Evolutionary conservation across 805 yeast genomes (phyloP), one percentile per base, ranked within the genome.

Genomic region (Lachancea meyersii): DNA sequence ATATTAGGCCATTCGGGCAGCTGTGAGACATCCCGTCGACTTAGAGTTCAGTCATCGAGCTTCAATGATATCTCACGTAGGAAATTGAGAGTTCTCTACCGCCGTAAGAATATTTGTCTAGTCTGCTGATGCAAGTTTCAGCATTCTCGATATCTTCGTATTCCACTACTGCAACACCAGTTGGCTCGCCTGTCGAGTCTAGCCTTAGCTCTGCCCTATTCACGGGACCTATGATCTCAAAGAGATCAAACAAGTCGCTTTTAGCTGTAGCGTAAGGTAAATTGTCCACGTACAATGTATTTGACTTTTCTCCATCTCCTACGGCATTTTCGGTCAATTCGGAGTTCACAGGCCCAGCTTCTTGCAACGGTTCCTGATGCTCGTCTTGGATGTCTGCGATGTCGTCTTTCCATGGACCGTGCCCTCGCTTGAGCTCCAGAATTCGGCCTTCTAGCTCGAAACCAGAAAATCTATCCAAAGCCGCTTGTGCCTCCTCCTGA

Each of bases 181-280:
- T 71, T 13, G 39, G 39, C 17, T 26, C 39, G 6, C 39, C 39
- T 56, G 80, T 74, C 30, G 91, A 91, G 28, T 66, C 64, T 3
- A 70, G 59, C 60, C 80, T 86, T 47, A 91, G 71, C 61, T 86
- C 95, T 17, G 96, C 96, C 33, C 73, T 73, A 31, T 64, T 69
- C 14, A 91, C 86, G 38, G 75, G 68, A 18, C 96, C 95, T 42
- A 88, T 77, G 28, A 91, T 82, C 60, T 82, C 91, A 60, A 89
- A 89, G 46, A 91, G 72, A 51, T 89, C 96, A 50, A 71, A 77
- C 50, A 91, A 73, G 64, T 91, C 97, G 45, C 82, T 80, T 51
- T 81, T 80, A 24, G 87, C 77, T n/a, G 97, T 89, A 40, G 88
- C 82, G 72, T 77, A 86, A 23, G 97, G 97, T 57, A 91, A 70